Percentiles rank a stretch among this genome's conserved stretches.
phyloP scores from a whole-genome alignment of 768 basidiomycete genomes.

The Pleurotus platypus region DNA sequence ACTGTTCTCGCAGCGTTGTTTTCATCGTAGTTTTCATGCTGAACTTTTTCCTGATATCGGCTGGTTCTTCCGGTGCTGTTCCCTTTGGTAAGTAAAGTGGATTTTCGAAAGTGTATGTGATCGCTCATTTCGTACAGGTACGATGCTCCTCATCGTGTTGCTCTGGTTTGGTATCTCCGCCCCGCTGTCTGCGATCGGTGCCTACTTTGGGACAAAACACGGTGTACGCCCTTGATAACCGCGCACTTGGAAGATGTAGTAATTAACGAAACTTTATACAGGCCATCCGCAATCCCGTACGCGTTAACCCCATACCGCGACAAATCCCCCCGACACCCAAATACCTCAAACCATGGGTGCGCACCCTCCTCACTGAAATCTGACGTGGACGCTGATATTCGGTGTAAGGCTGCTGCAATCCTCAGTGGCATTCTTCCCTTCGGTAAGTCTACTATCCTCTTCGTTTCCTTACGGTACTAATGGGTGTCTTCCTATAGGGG shows the following conservation, averaged over 20 bases:
- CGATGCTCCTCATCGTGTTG: conserved; percentile 78
- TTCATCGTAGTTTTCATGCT: conserved; percentile 87
- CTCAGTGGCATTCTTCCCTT: conserved; percentile 93
- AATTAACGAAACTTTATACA: conserved; percentile 21
- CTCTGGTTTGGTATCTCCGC: conserved; percentile 95
- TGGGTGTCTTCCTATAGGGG: conserved; percentile 47
- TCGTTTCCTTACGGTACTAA: not conserved
- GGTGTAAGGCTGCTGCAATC: conserved; percentile 56
- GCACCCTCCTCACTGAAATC: conserved; percentile 13
- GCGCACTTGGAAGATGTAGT: no score
- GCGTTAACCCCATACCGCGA: conserved; percentile 92
- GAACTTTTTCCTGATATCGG: conserved; percentile 82
- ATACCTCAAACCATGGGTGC: conserved; percentile 80
- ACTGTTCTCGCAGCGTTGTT: conserved; percentile 50
- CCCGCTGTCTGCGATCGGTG: conserved; percentile 82
- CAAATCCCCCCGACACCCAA: conserved; percentile 88
- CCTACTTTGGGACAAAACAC: conserved; percentile 82
- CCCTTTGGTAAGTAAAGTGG: conserved; percentile 69
- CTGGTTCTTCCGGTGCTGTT: conserved; percentile 91
- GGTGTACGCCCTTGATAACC: conserved; percentile 54
- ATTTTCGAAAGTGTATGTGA: not conserved
- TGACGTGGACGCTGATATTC: not conserved
- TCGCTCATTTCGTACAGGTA: conserved; percentile 40
- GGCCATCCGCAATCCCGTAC: conserved; percentile 77
- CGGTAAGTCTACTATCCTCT: conserved; percentile 41